Evolutionary conservation across 2,329 filamentous ascomycete species (phyloP).

Genomic region (Didymella pomorum): DNA sequence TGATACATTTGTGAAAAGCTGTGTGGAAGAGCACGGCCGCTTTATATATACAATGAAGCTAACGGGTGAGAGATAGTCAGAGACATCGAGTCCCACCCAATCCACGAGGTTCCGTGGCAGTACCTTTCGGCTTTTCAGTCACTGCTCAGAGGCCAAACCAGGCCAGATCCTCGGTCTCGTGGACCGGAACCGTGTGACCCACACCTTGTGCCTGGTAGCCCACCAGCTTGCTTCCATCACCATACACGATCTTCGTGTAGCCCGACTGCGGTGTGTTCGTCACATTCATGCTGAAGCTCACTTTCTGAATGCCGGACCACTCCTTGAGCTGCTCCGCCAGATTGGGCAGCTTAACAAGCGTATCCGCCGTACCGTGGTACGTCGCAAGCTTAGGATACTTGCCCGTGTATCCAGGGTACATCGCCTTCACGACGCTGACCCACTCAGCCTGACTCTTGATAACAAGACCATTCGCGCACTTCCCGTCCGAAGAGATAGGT

Average conservation of each 20-base stretch:
- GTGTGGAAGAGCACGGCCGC: background rate
- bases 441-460: conserved; percentile 39
- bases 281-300: conserved; percentile 23
- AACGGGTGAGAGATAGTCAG: background rate
- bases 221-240: conserved; percentile 37
- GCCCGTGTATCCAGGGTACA: conserved; percentile 50
- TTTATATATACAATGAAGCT: background rate
- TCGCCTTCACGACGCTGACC: conserved; percentile 44
- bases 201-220: conserved; percentile 35
- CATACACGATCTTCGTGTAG: conserved; percentile 41
- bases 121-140: background rate
- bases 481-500: conserved; percentile 27
- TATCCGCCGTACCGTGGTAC: conserved; percentile 50
- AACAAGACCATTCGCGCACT: conserved; percentile 31
- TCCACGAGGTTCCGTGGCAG: background rate
- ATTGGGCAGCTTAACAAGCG: conserved; percentile 39
- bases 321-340: conserved; percentile 40
- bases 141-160: conserved; percentile 13
- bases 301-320: conserved; percentile 38
- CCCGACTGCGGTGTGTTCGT: conserved; percentile 35
- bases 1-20: background rate
- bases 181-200: conserved; percentile 37
- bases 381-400: conserved; percentile 47
- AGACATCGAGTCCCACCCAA: background rate
- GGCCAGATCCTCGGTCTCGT: conserved; percentile 12